These are phyloP conservation scores for Colletotrichum lupini DNA, from an alignment of 2,329 filamentous ascomycete species.

Conservation along the genomic window DNA sequence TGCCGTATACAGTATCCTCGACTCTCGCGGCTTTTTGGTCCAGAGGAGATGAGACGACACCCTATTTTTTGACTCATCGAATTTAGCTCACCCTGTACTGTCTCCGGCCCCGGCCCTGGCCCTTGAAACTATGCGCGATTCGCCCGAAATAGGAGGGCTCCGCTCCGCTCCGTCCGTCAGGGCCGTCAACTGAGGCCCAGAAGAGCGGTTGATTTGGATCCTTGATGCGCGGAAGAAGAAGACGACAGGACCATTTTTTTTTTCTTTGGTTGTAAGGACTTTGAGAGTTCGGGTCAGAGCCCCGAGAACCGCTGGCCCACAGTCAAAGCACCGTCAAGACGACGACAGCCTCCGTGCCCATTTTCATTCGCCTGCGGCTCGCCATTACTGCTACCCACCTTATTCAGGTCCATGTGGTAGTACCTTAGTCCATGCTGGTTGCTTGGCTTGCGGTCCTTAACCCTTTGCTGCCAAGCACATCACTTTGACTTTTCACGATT, in stretches of 20 bases:
- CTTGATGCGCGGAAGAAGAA: neutral
- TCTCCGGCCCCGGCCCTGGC: slow-evolving; percentile 31
- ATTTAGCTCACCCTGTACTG: slow-evolving; percentile 18
- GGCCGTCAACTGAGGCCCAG: slow-evolving; percentile 3
- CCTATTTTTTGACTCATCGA: slow-evolving; percentile 31
- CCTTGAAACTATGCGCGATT: slow-evolving; percentile 30
- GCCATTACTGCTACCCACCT: slow-evolving; percentile 16
- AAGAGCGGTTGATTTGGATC: neutral
- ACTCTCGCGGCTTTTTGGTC: neutral
- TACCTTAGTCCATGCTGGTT: neutral
- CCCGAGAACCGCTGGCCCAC: slow-evolving; percentile 16
- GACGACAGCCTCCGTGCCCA: neutral
- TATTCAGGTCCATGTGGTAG: neutral
- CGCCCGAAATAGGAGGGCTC: slow-evolving; percentile 33
- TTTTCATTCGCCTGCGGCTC: neutral
- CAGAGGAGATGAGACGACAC: slow-evolving; percentile 18
- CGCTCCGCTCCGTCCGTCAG: slow-evolving; percentile 30
- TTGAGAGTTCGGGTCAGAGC: slow-evolving; percentile 13
- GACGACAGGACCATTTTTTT: neutral
- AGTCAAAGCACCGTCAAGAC: slow-evolving; percentile 3
- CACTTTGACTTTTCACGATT: neutral
- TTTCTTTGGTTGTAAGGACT: neutral
- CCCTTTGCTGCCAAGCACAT: neutral
- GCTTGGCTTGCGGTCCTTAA: neutral
- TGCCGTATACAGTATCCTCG: neutral